phyloP scores from a whole-genome alignment of 2,329 filamentous ascomycete species.

The Phaeosphaeria sp. region DNA sequence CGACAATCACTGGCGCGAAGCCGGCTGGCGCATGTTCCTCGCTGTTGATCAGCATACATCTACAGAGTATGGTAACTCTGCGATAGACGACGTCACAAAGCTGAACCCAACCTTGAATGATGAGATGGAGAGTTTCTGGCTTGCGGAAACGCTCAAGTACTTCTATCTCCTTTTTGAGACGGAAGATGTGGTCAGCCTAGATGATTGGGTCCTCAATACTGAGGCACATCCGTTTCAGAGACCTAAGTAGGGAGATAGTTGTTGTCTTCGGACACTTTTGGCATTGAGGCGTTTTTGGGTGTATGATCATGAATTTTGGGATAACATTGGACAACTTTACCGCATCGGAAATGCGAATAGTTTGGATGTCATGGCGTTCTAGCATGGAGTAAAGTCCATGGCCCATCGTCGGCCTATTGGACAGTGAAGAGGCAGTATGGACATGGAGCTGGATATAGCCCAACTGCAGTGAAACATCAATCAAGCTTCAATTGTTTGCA shows the following conservation, averaged over 20 bases:
- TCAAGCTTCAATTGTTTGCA: too few relatives aligned
- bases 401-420: not conserved
- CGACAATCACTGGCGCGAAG: constrained; percentile 68
- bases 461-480: too few relatives aligned
- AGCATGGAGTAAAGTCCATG: not conserved
- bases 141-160: constrained; percentile 73
- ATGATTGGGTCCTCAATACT: constrained; percentile 69
- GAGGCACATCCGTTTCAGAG: constrained; percentile 54
- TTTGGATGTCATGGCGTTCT: not conserved
- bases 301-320: not conserved
- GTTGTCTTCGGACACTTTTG: not conserved
- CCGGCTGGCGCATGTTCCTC: constrained; percentile 78
- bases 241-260: constrained; percentile 12
- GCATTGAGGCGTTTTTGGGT: not conserved
- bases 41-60: constrained; percentile 67
- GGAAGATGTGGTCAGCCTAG: constrained; percentile 64
- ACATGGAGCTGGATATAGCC: not conserved
- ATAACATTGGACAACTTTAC: not conserved
- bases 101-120: constrained; percentile 57
- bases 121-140: constrained; percentile 79
- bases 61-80: constrained; percentile 68
- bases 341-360: not conserved
- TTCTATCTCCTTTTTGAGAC: constrained; percentile 70
- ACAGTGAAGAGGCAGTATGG: not conserved
- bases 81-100: constrained; percentile 70